Evolutionary conservation across 352 stramenopile genomes (phyloP), one percentile per base, ranked within the genome.

Genomic region (Pythium guiyangense): DNA sequence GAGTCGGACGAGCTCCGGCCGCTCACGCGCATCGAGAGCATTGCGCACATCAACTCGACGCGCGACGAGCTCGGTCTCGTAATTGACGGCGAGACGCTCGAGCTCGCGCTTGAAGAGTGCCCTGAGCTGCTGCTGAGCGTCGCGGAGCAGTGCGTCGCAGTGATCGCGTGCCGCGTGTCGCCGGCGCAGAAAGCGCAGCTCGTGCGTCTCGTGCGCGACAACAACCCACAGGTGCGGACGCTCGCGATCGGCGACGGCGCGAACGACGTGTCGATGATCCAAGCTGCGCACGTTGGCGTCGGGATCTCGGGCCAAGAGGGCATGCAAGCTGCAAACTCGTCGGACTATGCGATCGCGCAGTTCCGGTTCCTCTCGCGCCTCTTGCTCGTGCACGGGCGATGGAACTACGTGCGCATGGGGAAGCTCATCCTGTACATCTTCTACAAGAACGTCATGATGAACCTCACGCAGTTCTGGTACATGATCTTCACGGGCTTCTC

Each of bases 201-300:
- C n/a, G 94, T 98, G 50, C 70, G 69, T 0, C 62, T 98, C 1
- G 93, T 98, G 31, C 94, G 94, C 25, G 73, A 92, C n/a, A 86
- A 94, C 51, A 92, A 94, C 39, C 79, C 83, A 0, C 71, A 76
- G 18, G 71, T 91, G 3, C 80, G 85, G 34, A 97, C 91, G 18
- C 67, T 98, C 1, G 84, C 89, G 17, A 97, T 98, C 49, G 93
- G 96, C 27, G 96, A 98, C 57, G 96, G 96, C 29, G 96, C 95
- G 0, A 98, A 98, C 62, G 96, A 98, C 64, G 96, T 98, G 0
- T 91, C 86, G 22, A 98, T 98, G 96, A 97, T 98, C 57, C 90
- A 98, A 69, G 74, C 76, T 4, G 92, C 89, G 3, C 87, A 98
- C 62, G 86, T 98, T 5, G 93, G 92, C 47, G 85, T 98, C 27